phyloP scores from a whole-genome alignment of 495 filamentous ascomycete species.

The Penicillium pulvis region DNA sequence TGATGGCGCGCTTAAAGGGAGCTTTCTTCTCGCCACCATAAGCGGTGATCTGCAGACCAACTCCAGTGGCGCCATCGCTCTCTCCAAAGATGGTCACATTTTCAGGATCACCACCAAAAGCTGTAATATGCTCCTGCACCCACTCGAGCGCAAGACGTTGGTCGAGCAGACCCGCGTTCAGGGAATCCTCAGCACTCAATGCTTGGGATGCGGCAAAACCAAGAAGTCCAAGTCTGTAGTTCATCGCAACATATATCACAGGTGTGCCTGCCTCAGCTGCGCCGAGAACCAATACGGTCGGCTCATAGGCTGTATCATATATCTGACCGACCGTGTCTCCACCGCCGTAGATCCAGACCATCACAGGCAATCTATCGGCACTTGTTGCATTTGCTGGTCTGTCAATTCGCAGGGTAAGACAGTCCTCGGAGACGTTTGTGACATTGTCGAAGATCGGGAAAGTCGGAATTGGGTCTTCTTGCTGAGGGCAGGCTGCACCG shows the following conservation, averaged over 20 bases:
- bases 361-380: conserved; percentile 15
- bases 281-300: conserved; percentile 8
- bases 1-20: conserved; percentile 17
- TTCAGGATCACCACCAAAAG: conserved; percentile 22
- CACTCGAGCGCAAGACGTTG: conserved; percentile 18
- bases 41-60: conserved; percentile 18
- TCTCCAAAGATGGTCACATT: conserved; percentile 24
- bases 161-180: conserved; percentile 18
- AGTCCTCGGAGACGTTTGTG: conserved; percentile 17
- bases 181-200: conserved; percentile 9
- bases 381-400: conserved; percentile 13
- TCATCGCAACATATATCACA: conserved; percentile 19
- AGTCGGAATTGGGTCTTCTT: conserved; percentile 11
- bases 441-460: conserved; percentile 21
- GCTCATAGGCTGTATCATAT: conserved; percentile 18
- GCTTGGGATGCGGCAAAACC: conserved; percentile 18
- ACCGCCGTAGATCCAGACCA: conserved; percentile 21
- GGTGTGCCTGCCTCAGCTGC: conserved; percentile 14
- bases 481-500: conserved; percentile 22
- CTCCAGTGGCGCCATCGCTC: conserved; percentile 14
- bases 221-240: conserved; percentile 19
- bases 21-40: conserved; percentile 11
- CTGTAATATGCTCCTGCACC: conserved; percentile 16
- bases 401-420: conserved; percentile 17
- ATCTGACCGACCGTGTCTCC: conserved; percentile 20